phyloP scores from a whole-genome alignment of 208 protist species.

The Baffinella frigidus region DNA sequence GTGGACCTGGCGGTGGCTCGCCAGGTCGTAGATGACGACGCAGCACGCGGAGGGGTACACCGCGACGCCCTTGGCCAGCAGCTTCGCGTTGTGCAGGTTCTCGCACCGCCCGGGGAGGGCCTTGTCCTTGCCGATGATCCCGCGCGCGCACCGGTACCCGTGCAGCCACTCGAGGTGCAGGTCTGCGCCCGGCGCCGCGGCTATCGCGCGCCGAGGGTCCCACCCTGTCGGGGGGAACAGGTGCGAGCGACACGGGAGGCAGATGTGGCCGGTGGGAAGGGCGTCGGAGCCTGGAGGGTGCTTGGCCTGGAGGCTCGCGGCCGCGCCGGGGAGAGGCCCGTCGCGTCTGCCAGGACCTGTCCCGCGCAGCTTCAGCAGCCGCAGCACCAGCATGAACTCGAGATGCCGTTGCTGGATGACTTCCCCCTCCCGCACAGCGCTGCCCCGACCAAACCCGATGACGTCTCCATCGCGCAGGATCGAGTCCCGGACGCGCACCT shows the following conservation, averaged over 20 bases:
- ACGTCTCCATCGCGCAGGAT: conserved; percentile 34
- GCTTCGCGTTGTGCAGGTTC: conserved; percentile 10
- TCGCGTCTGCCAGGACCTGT: not conserved
- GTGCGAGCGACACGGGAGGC: conserved; percentile 24
- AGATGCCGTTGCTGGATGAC: not conserved
- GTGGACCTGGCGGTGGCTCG: too few relatives aligned
- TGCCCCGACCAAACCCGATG: not conserved
- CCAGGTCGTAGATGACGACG: too few relatives aligned
- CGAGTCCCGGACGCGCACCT: not conserved
- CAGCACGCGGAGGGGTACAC: not conserved
- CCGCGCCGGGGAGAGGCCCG: too few relatives aligned
- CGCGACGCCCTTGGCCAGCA: too few relatives aligned
- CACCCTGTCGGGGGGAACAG: not conserved
- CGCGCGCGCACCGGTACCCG: conserved; percentile 51
- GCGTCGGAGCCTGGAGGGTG: too few relatives aligned
- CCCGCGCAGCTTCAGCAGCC: not conserved
- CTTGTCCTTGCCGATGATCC: too few relatives aligned
- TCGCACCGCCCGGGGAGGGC: not conserved
- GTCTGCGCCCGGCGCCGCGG: not conserved
- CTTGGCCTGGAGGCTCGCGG: too few relatives aligned
- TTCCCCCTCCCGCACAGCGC: not conserved
- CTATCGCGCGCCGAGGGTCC: not conserved
- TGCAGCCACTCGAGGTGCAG: conserved; percentile 49
- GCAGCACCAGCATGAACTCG: conserved; percentile 11
- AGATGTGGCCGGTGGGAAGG: not conserved